Base-by-base conservation (phyloP, 164 flowering plant species). In the Dillenia turbinata region DNA sequence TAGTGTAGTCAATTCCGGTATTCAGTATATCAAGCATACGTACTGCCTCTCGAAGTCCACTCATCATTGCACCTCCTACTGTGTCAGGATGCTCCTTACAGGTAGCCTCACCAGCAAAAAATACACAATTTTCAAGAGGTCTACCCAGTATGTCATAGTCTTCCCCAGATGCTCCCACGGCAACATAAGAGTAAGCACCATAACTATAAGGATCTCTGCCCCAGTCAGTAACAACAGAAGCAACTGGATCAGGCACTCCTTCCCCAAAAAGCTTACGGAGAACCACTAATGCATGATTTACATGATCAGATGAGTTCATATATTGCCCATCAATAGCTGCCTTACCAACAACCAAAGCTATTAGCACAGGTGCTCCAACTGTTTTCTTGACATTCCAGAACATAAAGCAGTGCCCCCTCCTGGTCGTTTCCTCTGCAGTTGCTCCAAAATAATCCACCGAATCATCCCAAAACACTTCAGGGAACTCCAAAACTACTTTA, bases 41-140 rank as follows among this genome's bases (percentile, higher is more conserved):
- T 52, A 95, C 96, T 24, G 99, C 99, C 77, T 95, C 99, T 14
- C 99, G 86, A 44, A 95, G 88, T 44, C 99, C 99, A 80, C 94
- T 91, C 90, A 95, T 82, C 97, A 95, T 95, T 50, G 97, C 99
- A 78, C 99, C 99, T 60, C 99, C 99, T 66, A 95, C 99, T 13
- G 99, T 95, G 78, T 95, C 99, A 26, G 99, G 99, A 63, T 95
- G 96, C 85, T 95, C 99, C 85, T 95, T 95, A 79, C 99, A 91
- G 49, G 99, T 95, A 63, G 99, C 97, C 78, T 95, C 99, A 69
- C 99, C 99, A 61, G 99, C 99, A 83, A 95, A 95, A 79, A 91
- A 95, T 69, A 95, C 69, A 72, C 92, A 89, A 67, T 88, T 87
- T 61, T 89, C 92, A 44, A 95, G 96, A 56, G 99, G 99, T 71